Evolutionary conservation across 305 asterid species (phyloP).

Genomic region (Solanum aculeatissimum): DNA sequence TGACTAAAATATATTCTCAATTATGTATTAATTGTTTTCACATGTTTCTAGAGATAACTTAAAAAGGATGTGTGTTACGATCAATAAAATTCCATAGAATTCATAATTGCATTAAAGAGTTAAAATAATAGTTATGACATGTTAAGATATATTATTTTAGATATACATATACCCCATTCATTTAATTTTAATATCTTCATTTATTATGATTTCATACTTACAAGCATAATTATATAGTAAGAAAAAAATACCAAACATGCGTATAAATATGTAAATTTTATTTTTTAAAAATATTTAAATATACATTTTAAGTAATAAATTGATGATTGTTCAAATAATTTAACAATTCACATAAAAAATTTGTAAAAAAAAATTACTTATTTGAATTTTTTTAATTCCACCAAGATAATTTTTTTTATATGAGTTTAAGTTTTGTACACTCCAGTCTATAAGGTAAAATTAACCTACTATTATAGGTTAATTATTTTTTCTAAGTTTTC

Average conservation of each 20-base stretch:
- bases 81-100: rapidly evolving
- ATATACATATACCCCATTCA: rapidly evolving
- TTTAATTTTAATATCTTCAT: not conserved
- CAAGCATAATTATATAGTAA: not conserved
- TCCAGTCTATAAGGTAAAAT: too few species aligned
- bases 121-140: not conserved
- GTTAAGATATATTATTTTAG: not conserved
- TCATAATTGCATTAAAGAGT: not conserved
- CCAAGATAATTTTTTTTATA: too few species aligned
- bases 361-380: too few species aligned
- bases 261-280: too few species aligned
- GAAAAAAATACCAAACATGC: not conserved
- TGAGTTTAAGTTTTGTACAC: too few species aligned
- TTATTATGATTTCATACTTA: not conserved
- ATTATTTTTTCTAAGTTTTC: too few species aligned
- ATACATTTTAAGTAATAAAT: too few species aligned
- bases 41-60: not conserved
- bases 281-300: too few species aligned
- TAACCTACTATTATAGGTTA: too few species aligned
- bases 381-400: too few species aligned
- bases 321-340: rapidly evolving
- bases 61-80: not conserved
- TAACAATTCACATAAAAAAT: not conserved
- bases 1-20: not conserved
- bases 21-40: not conserved